Base-by-base conservation (phyloP, 2,329 filamentous ascomycete genomes). In the Chrysoporthe puriensis region DNA sequence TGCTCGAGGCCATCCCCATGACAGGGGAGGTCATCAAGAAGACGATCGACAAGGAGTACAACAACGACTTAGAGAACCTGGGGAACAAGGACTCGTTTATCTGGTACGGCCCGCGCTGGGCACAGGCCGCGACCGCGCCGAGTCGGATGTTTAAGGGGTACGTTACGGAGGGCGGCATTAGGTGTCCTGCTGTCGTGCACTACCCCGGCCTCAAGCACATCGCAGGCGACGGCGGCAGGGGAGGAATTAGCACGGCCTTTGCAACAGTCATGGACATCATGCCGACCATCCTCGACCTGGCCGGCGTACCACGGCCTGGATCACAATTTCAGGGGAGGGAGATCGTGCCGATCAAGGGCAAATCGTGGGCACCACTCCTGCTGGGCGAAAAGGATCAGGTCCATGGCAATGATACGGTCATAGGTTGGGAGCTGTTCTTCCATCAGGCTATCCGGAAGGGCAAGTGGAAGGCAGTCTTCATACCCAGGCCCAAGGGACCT, bases 31-130 rank as follows among this genome's bases (percentile, higher is more conserved):
- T 67, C 60, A 71, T 74, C 64, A 69, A 68, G 8, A 68, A 73
- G 58, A 63, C 73, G 16, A 62, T 77, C 6, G 67, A 85, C 67
- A 84, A 84, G 72, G 85, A 87, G 76, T 88, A 88, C 74, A 78
- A 87, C 75, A 88, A 88, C 72, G 77, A 75, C 13, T 75, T 86
- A 5, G 84, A 86, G 16, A 88, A 88, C 69, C 77, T 88, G 11
- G 86, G 85, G 4, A 81, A 82, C 60, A 77, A 77, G n/a, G 79
- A 87, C 73, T 83, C 80, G 2, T 88, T 86, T 72, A 81, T 86
- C 67, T 88, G 85, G 85, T 88, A 88, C 68, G 85, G 85, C 0
- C 82, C 84, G 0, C 81, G 81, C 16, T 87, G 86, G 84, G 85
- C 85, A 0, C 70, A 71, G 4, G 77, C 76, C 0, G 71, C 74